Conservation (phyloP, 176 grass and related monocot genomes). For the Themeda triandra region DNA sequence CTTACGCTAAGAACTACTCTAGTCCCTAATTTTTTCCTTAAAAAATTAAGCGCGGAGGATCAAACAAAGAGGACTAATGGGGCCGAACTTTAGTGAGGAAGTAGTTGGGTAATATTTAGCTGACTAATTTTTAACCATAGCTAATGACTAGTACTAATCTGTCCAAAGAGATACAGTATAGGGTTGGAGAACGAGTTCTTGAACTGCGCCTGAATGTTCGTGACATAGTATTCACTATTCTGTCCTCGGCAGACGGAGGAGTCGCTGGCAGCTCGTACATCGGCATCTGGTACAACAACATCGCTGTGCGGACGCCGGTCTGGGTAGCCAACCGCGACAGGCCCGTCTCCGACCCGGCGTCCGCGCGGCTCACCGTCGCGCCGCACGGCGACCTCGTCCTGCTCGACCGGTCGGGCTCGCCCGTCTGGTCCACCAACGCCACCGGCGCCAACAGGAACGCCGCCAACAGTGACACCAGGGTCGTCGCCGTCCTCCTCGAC, state of each 20-base stretch:
- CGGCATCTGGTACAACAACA: slow-evolving; percentile 44
- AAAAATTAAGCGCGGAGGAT: too few species aligned
- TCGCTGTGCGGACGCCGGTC: slow-evolving; percentile 9
- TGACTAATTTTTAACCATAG: too few species aligned
- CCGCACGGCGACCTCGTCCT: slow-evolving; percentile 34
- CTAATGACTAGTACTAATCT: too few species aligned
- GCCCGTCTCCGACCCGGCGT: slow-evolving; percentile 10
- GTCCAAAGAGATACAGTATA: too few species aligned
- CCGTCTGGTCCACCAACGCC: slow-evolving; percentile 33
- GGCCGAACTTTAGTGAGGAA: too few species aligned
- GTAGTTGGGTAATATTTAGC: too few species aligned
- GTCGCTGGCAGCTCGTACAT: not conserved
- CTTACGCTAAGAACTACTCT: too few species aligned
- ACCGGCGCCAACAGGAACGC: not conserved
- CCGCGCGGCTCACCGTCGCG: slow-evolving; percentile 13
- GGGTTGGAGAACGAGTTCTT: too few species aligned
- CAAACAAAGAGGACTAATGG: too few species aligned
- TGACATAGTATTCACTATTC: not conserved
- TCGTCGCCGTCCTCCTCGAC: slow-evolving; percentile 30
- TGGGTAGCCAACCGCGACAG: slow-evolving; percentile 51
- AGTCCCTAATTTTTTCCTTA: too few species aligned
- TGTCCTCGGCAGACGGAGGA: not conserved
- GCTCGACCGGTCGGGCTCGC: not conserved
- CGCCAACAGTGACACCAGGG: not conserved
- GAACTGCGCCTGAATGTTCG: too few species aligned